A percentile compares a stretch with the other conserved stretches of the same genome.
Evolutionary conservation across 2,329 filamentous ascomycete genomes (phyloP).

Genomic region (Ceratocystis ficicola): DNA sequence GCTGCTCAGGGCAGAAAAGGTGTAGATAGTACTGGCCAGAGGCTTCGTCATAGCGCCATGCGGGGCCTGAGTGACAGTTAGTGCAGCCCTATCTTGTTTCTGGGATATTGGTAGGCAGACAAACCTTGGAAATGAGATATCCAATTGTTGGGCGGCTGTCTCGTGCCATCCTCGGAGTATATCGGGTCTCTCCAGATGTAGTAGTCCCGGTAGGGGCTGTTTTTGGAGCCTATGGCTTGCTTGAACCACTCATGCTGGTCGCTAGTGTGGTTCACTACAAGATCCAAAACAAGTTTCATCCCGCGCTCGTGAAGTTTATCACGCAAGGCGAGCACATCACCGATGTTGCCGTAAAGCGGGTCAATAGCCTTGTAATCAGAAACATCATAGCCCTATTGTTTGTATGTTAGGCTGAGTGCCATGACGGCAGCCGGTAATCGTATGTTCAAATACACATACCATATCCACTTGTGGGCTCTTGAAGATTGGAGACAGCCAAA

Average conservation of each 20-base stretch:
- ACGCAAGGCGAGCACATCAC: slow-evolving; percentile 53
- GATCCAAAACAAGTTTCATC: slow-evolving; percentile 59
- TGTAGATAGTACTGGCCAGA: slow-evolving; percentile 49
- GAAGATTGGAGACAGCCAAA: slow-evolving; percentile 42
- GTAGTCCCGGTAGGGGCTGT: slow-evolving; percentile 46
- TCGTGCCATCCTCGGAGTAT: slow-evolving; percentile 44
- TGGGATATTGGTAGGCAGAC: not conserved
- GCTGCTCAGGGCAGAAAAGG: slow-evolving; percentile 58
- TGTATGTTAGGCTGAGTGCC: not conserved
- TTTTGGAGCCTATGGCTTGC: slow-evolving; percentile 46
- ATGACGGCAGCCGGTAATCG: not conserved
- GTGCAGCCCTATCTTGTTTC: not conserved
- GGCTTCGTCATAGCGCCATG: slow-evolving; percentile 39
- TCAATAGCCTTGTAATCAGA: slow-evolving; percentile 56
- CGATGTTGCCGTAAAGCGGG: slow-evolving; percentile 52
- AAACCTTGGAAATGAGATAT: slow-evolving; percentile 23
- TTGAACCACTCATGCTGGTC: slow-evolving; percentile 57
- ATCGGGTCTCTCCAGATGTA: slow-evolving; percentile 54
- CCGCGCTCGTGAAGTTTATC: slow-evolving; percentile 46
- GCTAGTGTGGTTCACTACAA: slow-evolving; percentile 62
- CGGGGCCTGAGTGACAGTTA: slow-evolving; percentile 29
- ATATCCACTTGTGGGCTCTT: slow-evolving; percentile 51
- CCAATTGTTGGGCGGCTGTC: slow-evolving; percentile 51
- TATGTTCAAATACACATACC: slow-evolving; percentile 26
- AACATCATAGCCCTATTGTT: slow-evolving; percentile 50